Evolutionary conservation across 148 eudicot species (phyloP), one percentile per base, ranked within the genome.

Genomic region (Spergularia marina): DNA sequence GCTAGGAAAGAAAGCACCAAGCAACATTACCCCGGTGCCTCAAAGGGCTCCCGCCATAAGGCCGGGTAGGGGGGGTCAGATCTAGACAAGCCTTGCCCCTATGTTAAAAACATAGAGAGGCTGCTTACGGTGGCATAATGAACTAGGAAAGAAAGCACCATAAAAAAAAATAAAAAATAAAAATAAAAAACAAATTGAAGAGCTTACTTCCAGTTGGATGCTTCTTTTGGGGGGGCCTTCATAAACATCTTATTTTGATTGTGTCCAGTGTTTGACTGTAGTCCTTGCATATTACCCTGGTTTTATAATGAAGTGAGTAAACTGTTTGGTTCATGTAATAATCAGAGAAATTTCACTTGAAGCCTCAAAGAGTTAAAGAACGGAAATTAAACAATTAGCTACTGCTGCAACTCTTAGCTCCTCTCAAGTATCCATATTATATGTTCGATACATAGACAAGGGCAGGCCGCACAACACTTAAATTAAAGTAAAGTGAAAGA

Each of bases 121-220:
- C 36, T 30, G 36, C 36, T 30, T 30, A 2, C 36, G 36, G 36
- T 2, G 3, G 4, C 4, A 30, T 30, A 30, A 30, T 30, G 36
- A 30, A 30, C 36, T 30, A 30, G 36, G 36, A 30, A 30, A 30
- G 36, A 30, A 30, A 30, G 36, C 36, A 30, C 36, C 36, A 30
- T 2, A 30, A 30, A 30, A 30, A 8, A 69, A 39, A 52, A 44
- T 12, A 70, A 30, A 64, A 25, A 3, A 55, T 66, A 70, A 23
- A 71, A 10, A 49, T 16, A 10, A 0, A 12, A 58, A 20, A n/a
- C n/a, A 12, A 25, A 51, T 5, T 11, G 17, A 6, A 55, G 15
- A 58, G 68, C 60, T 71, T 82, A 90, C 97, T 95, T 87, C 81
- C 78, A 72, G 21, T 76, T 80, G 5, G 85, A 82, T 71, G 82